These are phyloP conservation scores for Diaporthe vaccinii DNA, from an alignment of 2,329 filamentous ascomycete species.

Conservation along the genomic window DNA sequence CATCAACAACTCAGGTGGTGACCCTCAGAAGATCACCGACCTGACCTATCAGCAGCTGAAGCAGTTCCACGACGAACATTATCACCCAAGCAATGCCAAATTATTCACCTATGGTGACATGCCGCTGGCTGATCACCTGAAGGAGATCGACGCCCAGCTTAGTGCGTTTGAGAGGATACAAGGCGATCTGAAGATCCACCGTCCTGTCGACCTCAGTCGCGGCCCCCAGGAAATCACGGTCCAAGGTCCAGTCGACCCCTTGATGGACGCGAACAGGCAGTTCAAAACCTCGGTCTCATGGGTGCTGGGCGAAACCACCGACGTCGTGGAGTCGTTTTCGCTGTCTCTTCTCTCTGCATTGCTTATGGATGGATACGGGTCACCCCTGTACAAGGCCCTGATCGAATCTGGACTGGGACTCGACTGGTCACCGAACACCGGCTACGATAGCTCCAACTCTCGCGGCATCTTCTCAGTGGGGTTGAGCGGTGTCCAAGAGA, in stretches of 20 bases:
- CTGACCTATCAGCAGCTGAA: slow-evolving; percentile 91
- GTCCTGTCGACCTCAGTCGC: slow-evolving; percentile 77
- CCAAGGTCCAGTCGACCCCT: slow-evolving; percentile 85
- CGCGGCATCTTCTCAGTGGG: slow-evolving; percentile 91
- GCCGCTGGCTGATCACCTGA: slow-evolving; percentile 84
- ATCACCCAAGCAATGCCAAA: slow-evolving; percentile 98
- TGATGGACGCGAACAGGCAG: slow-evolving; percentile 88
- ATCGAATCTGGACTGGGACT: slow-evolving; percentile 92
- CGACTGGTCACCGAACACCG: slow-evolving; percentile 95
- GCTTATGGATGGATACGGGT: slow-evolving; percentile 94
- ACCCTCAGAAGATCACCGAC: slow-evolving; percentile 96
- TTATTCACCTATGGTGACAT: slow-evolving; percentile 96
- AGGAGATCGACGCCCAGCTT: slow-evolving; percentile 82
- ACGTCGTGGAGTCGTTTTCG: slow-evolving; percentile 91
- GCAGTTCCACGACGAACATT: slow-evolving; percentile 91
- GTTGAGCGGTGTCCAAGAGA: slow-evolving; percentile 87
- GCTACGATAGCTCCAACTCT: slow-evolving; percentile 85
- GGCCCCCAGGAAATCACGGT: slow-evolving; percentile 80
- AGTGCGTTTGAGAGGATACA: slow-evolving; percentile 78
- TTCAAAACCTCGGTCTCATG: slow-evolving; percentile 95
- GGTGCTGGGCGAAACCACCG: slow-evolving; percentile 85
- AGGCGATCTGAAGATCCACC: slow-evolving; percentile 80
- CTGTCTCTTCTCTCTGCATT: slow-evolving; percentile 85
- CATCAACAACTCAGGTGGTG: slow-evolving; percentile 96
- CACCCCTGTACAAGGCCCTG: slow-evolving; percentile 88